Conservation (phyloP, 208 protist genomes). For the Crithidia thermophila region DNA sequence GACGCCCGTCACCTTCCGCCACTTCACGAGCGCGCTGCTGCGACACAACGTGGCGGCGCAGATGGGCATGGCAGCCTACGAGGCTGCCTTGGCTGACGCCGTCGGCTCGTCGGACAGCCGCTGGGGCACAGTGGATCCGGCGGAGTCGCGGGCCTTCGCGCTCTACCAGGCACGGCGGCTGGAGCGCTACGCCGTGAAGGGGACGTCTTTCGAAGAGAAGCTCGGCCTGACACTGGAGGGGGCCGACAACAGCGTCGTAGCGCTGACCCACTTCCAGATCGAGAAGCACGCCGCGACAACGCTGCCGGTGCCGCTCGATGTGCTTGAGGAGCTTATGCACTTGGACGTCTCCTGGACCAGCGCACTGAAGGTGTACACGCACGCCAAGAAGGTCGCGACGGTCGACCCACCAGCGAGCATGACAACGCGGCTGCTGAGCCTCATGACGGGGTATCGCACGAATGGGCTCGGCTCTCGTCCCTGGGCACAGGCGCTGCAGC, state of each 20-base stretch:
- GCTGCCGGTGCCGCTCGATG: constrained; percentile 34
- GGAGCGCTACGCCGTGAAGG: constrained; percentile 53
- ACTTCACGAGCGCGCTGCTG: constrained; percentile 44
- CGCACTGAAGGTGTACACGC: constrained; percentile 57
- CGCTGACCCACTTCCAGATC: constrained; percentile 63
- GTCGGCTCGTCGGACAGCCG: constrained; percentile 38
- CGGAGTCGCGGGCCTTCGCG: constrained; percentile 52
- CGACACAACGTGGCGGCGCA: constrained; percentile 43
- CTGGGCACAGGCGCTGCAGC: constrained; percentile 53
- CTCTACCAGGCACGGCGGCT: constrained; percentile 51
- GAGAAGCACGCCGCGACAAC: constrained; percentile 27
- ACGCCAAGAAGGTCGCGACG: constrained; percentile 28
- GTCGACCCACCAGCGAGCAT: constrained; percentile 60
- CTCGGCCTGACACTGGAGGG: constrained; percentile 68
- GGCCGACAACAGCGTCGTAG: constrained; percentile 61
- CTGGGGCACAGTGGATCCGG: constrained; percentile 44
- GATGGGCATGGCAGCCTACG: constrained; percentile 45
- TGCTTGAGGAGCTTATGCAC: constrained; percentile 64
- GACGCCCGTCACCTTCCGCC: constrained; percentile 29
- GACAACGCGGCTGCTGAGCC: constrained; percentile 66
- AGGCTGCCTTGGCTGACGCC: constrained; percentile 49
- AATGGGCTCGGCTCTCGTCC: constrained; percentile 71
- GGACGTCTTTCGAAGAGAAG: constrained; percentile 50
- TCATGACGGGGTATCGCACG: constrained; percentile 81
- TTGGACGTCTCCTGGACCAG: constrained; percentile 74